Conservation (phyloP, 495 filamentous ascomycete species). For the Penicillium robsamsonii region DNA sequence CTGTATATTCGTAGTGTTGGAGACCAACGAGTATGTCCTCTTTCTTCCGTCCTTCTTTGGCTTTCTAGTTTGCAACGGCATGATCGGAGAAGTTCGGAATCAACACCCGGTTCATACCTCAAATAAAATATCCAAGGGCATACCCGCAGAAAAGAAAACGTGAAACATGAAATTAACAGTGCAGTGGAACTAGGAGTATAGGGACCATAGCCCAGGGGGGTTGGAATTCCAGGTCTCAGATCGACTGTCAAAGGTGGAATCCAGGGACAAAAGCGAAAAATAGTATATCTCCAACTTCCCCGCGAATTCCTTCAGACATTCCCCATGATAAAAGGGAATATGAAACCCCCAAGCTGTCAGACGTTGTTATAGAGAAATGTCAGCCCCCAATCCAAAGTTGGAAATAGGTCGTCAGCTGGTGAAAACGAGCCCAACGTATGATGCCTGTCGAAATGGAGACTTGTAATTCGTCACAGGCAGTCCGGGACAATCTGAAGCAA, state of each 20-base stretch:
- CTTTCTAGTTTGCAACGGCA: slow-evolving; percentile 37
- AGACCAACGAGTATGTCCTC: slow-evolving; percentile 32
- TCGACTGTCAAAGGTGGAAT: slow-evolving; percentile 21
- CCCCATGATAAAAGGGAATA: slow-evolving; percentile 12
- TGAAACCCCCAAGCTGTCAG: slow-evolving; percentile 12
- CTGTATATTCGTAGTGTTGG: slow-evolving; percentile 22
- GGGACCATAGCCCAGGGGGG: slow-evolving; percentile 25
- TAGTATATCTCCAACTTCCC: slow-evolving; percentile 26
- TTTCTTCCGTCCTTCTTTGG: slow-evolving; percentile 35
- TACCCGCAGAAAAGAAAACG: slow-evolving; percentile 15
- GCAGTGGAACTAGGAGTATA: slow-evolving; percentile 13
- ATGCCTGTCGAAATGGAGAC: slow-evolving; percentile 15
- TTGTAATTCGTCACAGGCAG: slow-evolving; percentile 25
- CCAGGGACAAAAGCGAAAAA: slow-evolving; percentile 16
- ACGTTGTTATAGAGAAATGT: slow-evolving; percentile 16
- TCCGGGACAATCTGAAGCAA: slow-evolving; percentile 25
- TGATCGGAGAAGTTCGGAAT: slow-evolving; percentile 23
- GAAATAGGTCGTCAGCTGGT: slow-evolving; percentile 21
- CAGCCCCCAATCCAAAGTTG: slow-evolving; percentile 12
- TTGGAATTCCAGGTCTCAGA: slow-evolving; percentile 24
- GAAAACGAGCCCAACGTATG: slow-evolving; percentile 15
- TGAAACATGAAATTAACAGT: slow-evolving; percentile 19
- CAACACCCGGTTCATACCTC: slow-evolving; percentile 17
- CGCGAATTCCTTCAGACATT: slow-evolving; percentile 19
- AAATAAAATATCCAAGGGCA: slow-evolving; percentile 19